Percentiles rank a stretch among this genome's conserved stretches.
These are phyloP conservation scores for Termitomyces sp. DNA, from an alignment of 768 basidiomycete genomes.

Conservation along the genomic window DNA sequence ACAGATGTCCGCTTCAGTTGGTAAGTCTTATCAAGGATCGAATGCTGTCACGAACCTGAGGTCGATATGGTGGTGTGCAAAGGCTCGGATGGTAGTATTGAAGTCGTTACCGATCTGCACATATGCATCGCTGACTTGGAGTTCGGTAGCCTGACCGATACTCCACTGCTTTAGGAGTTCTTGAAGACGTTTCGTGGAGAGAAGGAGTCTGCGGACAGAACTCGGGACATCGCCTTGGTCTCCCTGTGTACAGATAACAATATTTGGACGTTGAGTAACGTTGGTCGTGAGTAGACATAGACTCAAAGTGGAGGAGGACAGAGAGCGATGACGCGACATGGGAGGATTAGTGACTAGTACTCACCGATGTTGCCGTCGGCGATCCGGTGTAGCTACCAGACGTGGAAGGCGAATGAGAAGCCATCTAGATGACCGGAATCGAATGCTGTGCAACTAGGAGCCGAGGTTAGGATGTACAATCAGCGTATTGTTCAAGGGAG, in stretches of 20 bases:
- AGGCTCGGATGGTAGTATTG: slow-evolving; percentile 72
- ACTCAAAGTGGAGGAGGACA: not conserved
- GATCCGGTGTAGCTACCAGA: slow-evolving; percentile 6
- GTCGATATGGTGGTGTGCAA: slow-evolving; percentile 66
- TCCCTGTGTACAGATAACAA: slow-evolving; percentile 19
- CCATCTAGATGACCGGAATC: slow-evolving; percentile 7
- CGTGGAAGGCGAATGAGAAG: slow-evolving; percentile 6
- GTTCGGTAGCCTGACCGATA: slow-evolving; percentile 47
- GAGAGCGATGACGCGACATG: not conserved
- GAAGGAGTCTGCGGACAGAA: slow-evolving; percentile 63
- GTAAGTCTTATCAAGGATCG: not conserved
- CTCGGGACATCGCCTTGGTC: slow-evolving; percentile 44
- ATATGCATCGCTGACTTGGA: slow-evolving; percentile 83
- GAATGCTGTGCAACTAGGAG: slow-evolving; percentile 14
- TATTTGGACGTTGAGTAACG: slow-evolving; percentile 14
- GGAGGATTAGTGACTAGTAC: not conserved
- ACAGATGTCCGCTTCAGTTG: not conserved
- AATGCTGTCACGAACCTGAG: slow-evolving; percentile 41
- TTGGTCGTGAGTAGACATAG: not conserved
- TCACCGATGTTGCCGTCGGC: slow-evolving; percentile 8
- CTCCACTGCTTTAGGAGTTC: slow-evolving; percentile 70
- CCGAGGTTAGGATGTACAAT: not conserved
- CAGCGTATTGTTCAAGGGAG: not conserved
- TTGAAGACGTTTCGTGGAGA: slow-evolving; percentile 80
- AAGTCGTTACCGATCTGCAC: slow-evolving; percentile 88